phyloP scores from a whole-genome alignment of 306 rosid species.

The Echinosophora koreensis region DNA sequence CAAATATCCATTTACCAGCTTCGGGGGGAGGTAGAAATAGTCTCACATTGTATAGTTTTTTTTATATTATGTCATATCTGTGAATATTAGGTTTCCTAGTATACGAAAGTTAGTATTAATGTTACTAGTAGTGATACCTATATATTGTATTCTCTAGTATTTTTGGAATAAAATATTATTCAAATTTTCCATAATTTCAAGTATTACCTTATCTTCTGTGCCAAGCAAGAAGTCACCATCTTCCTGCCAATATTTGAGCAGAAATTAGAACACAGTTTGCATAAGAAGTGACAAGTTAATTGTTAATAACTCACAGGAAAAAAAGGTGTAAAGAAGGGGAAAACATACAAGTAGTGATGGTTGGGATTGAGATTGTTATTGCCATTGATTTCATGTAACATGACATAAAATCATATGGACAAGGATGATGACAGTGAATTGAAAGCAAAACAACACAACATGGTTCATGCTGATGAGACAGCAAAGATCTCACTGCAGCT shows the following conservation, averaged over 20 bases:
- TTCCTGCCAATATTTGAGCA: slow-evolving; percentile 66
- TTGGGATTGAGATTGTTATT: background rate
- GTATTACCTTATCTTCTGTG: slow-evolving; percentile 81
- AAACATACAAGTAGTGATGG: slow-evolving; percentile 1
- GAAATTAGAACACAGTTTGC: slow-evolving; percentile 44
- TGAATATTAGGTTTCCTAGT: too few species aligned
- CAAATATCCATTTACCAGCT: too few species aligned
- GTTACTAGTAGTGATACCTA: too few species aligned
- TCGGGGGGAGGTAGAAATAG: too few species aligned
- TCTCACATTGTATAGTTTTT: too few species aligned
- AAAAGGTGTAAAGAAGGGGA: slow-evolving; percentile 22
- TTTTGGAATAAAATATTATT: too few species aligned
- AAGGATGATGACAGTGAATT: background rate
- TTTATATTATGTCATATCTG: too few species aligned
- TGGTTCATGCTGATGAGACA: background rate
- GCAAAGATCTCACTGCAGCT: background rate
- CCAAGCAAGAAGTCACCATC: slow-evolving; percentile 86
- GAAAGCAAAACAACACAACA: background rate
- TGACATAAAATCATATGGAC: slow-evolving; percentile 1
- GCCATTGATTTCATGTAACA: slow-evolving; percentile 10
- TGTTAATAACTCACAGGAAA: background rate
- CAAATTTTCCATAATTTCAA: too few species aligned
- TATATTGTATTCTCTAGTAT: too few species aligned
- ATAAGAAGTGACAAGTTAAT: slow-evolving; percentile 24
- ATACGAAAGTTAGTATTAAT: too few species aligned